Conservation (phyloP, 805 yeast species). For the Metschnikowia colocasiae region DNA sequence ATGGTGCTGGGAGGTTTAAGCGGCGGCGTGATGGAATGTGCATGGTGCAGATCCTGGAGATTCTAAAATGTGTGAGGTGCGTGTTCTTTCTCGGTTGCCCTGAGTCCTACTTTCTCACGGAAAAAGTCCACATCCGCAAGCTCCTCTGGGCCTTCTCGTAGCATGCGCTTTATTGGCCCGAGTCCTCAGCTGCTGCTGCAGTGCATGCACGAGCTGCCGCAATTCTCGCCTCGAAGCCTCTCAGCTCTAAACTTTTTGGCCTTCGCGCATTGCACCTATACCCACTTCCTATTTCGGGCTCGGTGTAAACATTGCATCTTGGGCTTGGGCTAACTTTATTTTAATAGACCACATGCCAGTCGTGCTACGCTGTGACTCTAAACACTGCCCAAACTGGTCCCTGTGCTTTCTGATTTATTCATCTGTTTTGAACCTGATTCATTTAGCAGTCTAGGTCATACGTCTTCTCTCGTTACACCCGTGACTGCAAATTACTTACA, state of each 20-base stretch:
- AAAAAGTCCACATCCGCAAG: neutral
- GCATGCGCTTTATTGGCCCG: neutral
- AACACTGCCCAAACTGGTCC: neutral
- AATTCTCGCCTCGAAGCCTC: slow-evolving; percentile 1
- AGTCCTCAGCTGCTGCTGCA: neutral
- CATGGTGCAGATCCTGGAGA: neutral
- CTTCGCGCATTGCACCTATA: slow-evolving; percentile 3
- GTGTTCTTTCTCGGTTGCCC: slow-evolving; percentile 1
- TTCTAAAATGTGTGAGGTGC: neutral
- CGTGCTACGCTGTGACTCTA: neutral
- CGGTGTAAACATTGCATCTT: slow-evolving; percentile 5
- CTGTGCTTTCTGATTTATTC: neutral
- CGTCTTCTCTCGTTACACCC: neutral
- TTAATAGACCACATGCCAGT: neutral
- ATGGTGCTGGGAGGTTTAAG: neutral
- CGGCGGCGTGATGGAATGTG: neutral
- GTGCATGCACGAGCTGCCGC: slow-evolving; percentile 5
- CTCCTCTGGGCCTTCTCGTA: neutral
- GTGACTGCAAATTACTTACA: neutral
- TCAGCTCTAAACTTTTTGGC: neutral
- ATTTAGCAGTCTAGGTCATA: neutral
- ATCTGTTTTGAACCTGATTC: neutral
- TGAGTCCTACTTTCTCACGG: neutral
- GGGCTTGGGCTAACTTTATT: neutral
- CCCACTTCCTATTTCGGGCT: slow-evolving; percentile 4